These are phyloP conservation scores for Colletotrichum sidae DNA, from an alignment of 2,329 filamentous ascomycete genomes.

Conservation along the genomic window DNA sequence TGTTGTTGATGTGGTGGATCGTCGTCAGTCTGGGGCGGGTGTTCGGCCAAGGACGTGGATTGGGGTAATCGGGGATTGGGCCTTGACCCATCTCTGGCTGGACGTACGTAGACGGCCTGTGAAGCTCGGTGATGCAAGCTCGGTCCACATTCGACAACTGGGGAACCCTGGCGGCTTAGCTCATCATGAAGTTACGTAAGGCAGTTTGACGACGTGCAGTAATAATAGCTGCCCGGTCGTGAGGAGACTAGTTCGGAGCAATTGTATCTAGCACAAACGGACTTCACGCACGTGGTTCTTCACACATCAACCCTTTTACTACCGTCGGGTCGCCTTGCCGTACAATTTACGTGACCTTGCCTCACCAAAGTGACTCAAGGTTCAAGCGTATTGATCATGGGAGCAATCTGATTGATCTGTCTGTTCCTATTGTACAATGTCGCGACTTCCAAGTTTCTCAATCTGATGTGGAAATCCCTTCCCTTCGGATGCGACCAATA, in stretches of 20 bases:
- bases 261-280: no score
- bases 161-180: conserved; percentile 27
- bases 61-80: conserved; percentile 30
- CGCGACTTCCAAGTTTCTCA: no score
- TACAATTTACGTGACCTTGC: no score
- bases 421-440: no score
- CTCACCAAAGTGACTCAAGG: no score
- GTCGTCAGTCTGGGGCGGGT: conserved; percentile 22
- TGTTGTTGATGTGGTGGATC: conserved; percentile 24
- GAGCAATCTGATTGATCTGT: background rate
- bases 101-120: conserved; percentile 22
- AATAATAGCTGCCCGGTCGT: no score
- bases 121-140: conserved; percentile 34
- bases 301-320: no score
- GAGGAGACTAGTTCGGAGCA: background rate
- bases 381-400: no score
- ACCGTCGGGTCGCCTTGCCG: no score
- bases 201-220: conserved; percentile 2
- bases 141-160: conserved; percentile 11
- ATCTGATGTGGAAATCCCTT: no score
- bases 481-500: no score
- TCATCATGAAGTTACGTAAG: conserved; percentile 24
- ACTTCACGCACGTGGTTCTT: no score
- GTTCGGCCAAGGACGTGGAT: conserved; percentile 32
- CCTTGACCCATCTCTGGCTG: conserved; percentile 22